Base-by-base conservation (phyloP, 768 basidiomycete species). In the Pholiota molesta region DNA sequence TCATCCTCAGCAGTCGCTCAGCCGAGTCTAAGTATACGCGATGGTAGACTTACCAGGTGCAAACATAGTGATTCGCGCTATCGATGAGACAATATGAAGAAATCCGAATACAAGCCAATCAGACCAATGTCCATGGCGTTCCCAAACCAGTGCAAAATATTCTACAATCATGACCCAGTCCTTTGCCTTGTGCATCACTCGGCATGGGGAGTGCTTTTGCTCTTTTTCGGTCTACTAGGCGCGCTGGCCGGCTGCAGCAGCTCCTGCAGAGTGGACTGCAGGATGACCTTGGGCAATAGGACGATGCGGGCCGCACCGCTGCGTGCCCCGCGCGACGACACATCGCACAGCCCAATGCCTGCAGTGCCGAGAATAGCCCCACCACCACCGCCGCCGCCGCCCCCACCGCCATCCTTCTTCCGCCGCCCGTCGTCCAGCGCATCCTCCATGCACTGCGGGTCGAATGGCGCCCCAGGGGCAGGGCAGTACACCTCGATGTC, bases 361-460 rank as follows among this genome's bases (percentile, higher is more conserved):
- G 67, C 62, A 8, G 71, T 71, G 8, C 69, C 68, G 26, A 59
- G 49, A 0, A 71, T 67, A 26, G 63, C 55, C 10, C 62, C 57
- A 16, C 9, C 45, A n/a, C 21, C 33, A 16, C 10, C 7, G 2
- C n/a, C 10, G 2, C 29, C 35, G 19, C 33, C 31, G 14, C 23
- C 44, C 16, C 23, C 42, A 17, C 31, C 29, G 0, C n/a, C 39
- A n/a, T 63, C 47, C 42, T 58, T 58, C 13, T 31, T 54, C 26
- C 52, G 35, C 13, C 65, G 55, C 1, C 39, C 68, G 28, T 74
- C 74, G 4, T 69, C 70, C 28, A 73, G 72, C 2, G 66, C 70
- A 17, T 74, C 70, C 26, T 72, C 71, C 71, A 72, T 72, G 28
- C 29, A 44, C 10, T 5, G 31, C 1, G 64, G 29, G n/a, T 65